Percentiles rank a stretch among this genome's conserved stretches.
Conservation (phyloP, 2,329 filamentous ascomycete genomes). For the Botryotinia calthae region DNA sequence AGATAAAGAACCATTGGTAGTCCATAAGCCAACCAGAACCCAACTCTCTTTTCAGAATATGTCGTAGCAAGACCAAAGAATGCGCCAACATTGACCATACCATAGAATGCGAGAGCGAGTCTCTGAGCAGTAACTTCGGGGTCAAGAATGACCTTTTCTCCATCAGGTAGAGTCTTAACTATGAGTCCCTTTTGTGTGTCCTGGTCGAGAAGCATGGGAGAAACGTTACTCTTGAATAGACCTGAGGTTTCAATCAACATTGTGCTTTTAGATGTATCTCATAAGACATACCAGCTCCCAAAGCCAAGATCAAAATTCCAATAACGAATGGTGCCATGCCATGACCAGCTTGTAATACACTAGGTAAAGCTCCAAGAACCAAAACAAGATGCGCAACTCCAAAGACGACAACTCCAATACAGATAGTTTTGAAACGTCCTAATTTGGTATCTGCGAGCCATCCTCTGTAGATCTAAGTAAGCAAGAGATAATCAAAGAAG, state of each 20-base stretch:
- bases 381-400: constrained; percentile 62
- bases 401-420: constrained; percentile 47
- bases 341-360: constrained; percentile 50
- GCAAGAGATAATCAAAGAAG: constrained; percentile 41
- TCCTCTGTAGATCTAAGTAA: constrained; percentile 38
- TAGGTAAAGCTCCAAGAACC: constrained; percentile 35
- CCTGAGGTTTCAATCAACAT: constrained; percentile 46
- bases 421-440: constrained; percentile 65
- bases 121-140: constrained; percentile 56
- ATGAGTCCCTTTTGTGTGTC: constrained; percentile 43
- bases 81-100: constrained; percentile 67
- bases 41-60: constrained; percentile 48
- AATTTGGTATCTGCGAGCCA: constrained; percentile 62
- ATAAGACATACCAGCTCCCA: constrained; percentile 40
- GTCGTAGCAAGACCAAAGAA: constrained; percentile 45
- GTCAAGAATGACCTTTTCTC: constrained; percentile 61
- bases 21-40: constrained; percentile 49
- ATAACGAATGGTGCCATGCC: constrained; percentile 50
- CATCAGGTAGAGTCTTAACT: constrained; percentile 48
- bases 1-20: constrained; percentile 59
- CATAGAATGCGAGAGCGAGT: constrained; percentile 54
- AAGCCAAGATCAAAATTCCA: constrained; percentile 31
- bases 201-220: constrained; percentile 61
- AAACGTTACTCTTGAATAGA: constrained; percentile 70
- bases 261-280: constrained; percentile 44